Percentiles rank a stretch among this genome's conserved stretches.
Conservation (phyloP, 768 basidiomycete genomes). For the Rhizopogon vinicolor region DNA sequence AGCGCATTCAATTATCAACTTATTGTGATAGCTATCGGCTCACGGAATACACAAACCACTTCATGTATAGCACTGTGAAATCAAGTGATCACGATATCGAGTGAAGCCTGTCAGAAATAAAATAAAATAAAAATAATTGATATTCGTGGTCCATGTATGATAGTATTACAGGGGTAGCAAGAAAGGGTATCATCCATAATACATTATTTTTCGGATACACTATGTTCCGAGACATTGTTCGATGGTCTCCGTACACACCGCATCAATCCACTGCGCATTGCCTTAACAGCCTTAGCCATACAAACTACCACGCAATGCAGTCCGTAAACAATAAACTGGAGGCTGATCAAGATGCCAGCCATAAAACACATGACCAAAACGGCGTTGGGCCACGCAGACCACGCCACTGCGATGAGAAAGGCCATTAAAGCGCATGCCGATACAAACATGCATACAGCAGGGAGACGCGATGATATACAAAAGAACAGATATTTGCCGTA, state of each 20-base stretch:
- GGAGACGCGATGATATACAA: constrained; percentile 59
- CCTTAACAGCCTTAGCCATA: constrained; percentile 4
- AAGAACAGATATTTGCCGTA: constrained; percentile 66
- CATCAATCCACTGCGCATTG: constrained; percentile 9
- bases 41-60: no score
- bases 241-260: constrained; percentile 1
- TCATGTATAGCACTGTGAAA: no score
- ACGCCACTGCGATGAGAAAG: constrained; percentile 61
- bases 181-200: neutral
- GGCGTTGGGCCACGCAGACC: constrained; percentile 56
- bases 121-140: no score
- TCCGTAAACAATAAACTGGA: constrained; percentile 66
- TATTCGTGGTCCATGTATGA: no score
- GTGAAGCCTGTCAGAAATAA: no score
- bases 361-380: constrained; percentile 55
- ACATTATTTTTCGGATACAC: neutral
- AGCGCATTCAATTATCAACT: no score
- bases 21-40: no score
- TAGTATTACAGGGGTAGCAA: neutral
- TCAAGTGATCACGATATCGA: no score
- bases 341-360: constrained; percentile 52
- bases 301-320: constrained; percentile 20
- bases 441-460: constrained; percentile 54
- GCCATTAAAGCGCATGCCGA: constrained; percentile 53
- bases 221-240: neutral